phyloP scores from a whole-genome alignment of 179 eudicot species.

The Monotropa hypopitys region DNA sequence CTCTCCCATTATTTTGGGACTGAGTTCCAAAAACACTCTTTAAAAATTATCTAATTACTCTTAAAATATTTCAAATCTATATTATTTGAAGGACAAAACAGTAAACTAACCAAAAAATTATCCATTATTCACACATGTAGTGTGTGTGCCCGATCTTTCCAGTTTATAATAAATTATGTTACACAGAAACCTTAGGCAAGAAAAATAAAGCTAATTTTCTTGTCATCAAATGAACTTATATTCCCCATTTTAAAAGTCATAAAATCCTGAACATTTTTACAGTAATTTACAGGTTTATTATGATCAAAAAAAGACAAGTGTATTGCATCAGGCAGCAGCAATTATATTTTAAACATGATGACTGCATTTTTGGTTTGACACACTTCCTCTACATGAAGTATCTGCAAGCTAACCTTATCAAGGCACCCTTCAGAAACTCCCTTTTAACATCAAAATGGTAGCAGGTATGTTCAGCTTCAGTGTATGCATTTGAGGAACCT shows the following conservation, averaged over 20 bases:
- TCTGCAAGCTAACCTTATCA: slow-evolving; percentile 39
- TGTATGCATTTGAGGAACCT: slow-evolving; percentile 96
- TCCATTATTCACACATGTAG: no score
- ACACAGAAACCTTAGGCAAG: neutral
- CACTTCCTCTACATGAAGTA: neutral
- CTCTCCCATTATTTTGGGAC: no score
- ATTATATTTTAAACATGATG: neutral
- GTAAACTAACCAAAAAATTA: no score
- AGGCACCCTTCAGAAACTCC: slow-evolving; percentile 77
- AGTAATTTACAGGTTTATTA: neutral
- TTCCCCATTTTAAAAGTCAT: neutral
- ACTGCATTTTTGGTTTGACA: neutral
- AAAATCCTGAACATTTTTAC: neutral
- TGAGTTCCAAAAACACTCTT: no score
- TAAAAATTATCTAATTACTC: no score
- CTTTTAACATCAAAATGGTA: slow-evolving; percentile 87
- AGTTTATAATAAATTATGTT: no score
- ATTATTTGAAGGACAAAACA: no score
- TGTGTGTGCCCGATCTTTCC: no score
- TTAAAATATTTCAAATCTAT: no score
- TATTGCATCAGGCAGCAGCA: neutral
- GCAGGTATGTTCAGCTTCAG: slow-evolving; percentile 90
- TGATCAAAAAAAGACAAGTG: neutral
- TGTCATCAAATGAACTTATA: neutral
- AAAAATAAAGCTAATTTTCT: neutral